These are phyloP conservation scores for Wolfiporia cocos DNA, from an alignment of 1,284 basidiomycete species.

Conservation along the genomic window DNA sequence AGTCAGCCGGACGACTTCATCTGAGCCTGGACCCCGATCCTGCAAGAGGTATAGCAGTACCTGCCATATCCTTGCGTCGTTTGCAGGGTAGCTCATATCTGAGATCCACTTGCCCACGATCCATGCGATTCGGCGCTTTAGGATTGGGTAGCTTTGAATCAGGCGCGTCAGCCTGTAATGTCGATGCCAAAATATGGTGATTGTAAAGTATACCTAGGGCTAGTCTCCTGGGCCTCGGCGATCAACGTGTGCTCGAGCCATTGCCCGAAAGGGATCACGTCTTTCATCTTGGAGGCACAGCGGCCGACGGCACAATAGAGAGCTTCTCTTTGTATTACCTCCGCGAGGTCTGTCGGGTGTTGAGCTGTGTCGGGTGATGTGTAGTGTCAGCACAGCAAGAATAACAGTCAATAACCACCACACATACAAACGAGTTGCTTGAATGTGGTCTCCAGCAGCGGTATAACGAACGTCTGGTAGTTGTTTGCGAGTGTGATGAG, in stretches of 20 bases:
- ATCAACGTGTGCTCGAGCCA: constrained; percentile 59
- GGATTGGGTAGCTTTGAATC: constrained; percentile 78
- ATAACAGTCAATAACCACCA: not conserved
- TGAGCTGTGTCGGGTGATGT: constrained; percentile 37
- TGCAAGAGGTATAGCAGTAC: constrained; percentile 70
- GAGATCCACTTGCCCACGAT: constrained; percentile 81
- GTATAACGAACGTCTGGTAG: constrained; percentile 69
- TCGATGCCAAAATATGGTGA: too few relatives aligned
- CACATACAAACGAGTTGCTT: constrained; percentile 46
- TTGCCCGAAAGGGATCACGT: constrained; percentile 56
- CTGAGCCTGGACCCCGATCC: constrained; percentile 64
- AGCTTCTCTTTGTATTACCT: constrained; percentile 78
- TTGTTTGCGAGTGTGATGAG: constrained; percentile 75
- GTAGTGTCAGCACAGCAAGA: not conserved
- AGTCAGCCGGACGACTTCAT: constrained; percentile 78
- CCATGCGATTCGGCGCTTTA: constrained; percentile 89
- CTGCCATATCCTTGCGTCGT: constrained; percentile 71
- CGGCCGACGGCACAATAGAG: constrained; percentile 86
- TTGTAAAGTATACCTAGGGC: constrained; percentile 44
- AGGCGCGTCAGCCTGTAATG: too few relatives aligned
- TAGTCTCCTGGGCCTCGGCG: constrained; percentile 49
- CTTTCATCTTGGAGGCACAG: constrained; percentile 64
- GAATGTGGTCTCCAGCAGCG: constrained; percentile 60
- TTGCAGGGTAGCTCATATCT: constrained; percentile 56
- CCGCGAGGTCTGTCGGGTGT: constrained; percentile 49